Evolutionary conservation across 805 yeast species (phyloP).

Genomic region (Priceomyces melissophilus): DNA sequence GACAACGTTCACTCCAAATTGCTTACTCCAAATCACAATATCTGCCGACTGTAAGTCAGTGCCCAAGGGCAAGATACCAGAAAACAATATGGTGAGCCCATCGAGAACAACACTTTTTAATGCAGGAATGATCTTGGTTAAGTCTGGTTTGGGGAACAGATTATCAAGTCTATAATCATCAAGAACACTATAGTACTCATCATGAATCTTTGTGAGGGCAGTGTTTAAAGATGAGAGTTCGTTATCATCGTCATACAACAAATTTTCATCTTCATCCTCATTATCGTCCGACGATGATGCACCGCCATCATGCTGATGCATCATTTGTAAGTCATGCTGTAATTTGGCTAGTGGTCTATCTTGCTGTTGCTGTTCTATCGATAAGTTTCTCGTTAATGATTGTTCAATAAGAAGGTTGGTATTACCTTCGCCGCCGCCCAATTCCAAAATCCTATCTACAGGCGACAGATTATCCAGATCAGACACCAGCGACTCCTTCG

Average conservation of each 20-base stretch:
- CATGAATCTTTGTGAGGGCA: slow-evolving; percentile 63
- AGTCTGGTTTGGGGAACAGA: slow-evolving; percentile 47
- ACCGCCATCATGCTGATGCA: slow-evolving; percentile 25
- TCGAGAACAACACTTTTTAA: slow-evolving; percentile 67
- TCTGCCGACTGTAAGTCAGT: slow-evolving; percentile 70
- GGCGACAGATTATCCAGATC: slow-evolving; percentile 27
- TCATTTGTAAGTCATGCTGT: slow-evolving; percentile 66
- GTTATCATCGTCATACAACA: slow-evolving; percentile 74
- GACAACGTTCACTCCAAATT: slow-evolving; percentile 86
- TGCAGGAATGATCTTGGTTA: slow-evolving; percentile 67
- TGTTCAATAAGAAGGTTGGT: slow-evolving; percentile 50
- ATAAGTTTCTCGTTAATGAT: slow-evolving; percentile 61
- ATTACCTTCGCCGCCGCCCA: slow-evolving; percentile 51
- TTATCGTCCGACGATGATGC: slow-evolving; percentile 17
- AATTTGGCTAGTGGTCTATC: slow-evolving; percentile 83
- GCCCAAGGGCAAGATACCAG: slow-evolving; percentile 90
- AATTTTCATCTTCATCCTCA: slow-evolving; percentile 42
- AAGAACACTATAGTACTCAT: slow-evolving; percentile 55
- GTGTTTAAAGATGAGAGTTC: slow-evolving; percentile 64
- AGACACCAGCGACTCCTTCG: not conserved
- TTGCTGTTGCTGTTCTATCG: slow-evolving; percentile 73
- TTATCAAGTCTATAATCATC: slow-evolving; percentile 21
- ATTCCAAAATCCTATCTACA: slow-evolving; percentile 46
- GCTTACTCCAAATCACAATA: slow-evolving; percentile 86
- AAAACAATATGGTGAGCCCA: slow-evolving; percentile 69